Evolutionary conservation across 257 asterid genomes (phyloP), one percentile per base, ranked within the genome.

Genomic region (Catharanthus roseus): DNA sequence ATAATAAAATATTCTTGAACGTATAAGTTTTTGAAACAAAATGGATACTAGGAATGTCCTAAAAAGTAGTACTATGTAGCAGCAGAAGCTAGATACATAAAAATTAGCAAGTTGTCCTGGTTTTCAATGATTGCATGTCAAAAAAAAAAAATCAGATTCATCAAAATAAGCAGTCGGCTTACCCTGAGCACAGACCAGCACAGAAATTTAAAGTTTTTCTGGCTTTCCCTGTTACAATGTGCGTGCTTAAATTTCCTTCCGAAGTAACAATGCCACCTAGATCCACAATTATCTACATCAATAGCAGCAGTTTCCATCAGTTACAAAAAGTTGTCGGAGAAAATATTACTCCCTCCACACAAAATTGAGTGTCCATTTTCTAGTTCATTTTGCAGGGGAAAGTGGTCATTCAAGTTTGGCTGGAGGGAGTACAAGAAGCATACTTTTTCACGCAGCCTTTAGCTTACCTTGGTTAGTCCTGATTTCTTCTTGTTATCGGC

Each of bases 181-280:
- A 90, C 98, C 97, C 98, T 76, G 98, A 91, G 82, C 97, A 87
- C 83, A 93, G 93, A 74, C 96, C 97, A 15, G 79, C 82, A 82
- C 97, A 93, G 84, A 93, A 90, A 73, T 93, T 91, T 49, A 84
- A 75, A 15, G 98, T 93, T 82, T 71, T 79, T 74, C 98, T 86
- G 72, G 80, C 96, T 89, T 87, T 83, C 73, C 97, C 96, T 0
- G 98, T 85, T 77, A 90, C 83, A 34, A 93, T 80, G 77, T 93
- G 98, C 53, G 98, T 87, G 90, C 91, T 82, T 70, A 33, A 36
- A 70, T 78, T 82, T 80, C 98, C 98, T 73, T 89, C 92, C 68
- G 83, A 79, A 73, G 96, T 83, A 77, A 90, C 98, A 78, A 65
- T 77, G 78, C 98, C 97, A 44, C 97, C 98, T 49, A 93, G 86